phyloP scores from a whole-genome alignment of 208 protist species.

The Balamuthia mandrillaris region DNA sequence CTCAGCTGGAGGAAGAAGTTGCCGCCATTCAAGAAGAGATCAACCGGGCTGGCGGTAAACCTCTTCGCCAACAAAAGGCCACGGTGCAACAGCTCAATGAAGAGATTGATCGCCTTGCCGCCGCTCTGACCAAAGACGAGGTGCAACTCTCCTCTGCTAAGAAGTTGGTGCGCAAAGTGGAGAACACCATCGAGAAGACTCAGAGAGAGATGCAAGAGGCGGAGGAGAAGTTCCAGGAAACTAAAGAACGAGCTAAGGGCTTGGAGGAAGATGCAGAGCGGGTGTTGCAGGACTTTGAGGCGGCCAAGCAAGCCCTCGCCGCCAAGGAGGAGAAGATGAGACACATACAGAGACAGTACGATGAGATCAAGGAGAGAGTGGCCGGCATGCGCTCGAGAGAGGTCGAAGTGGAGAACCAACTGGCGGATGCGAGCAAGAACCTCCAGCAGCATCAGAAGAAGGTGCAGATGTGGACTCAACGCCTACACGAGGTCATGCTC shows the following conservation, averaged over 20 bases:
- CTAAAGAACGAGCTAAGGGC: too few species aligned
- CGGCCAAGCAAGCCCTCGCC: too few species aligned
- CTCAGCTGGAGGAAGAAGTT: conserved; percentile 72
- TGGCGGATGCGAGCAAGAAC: conserved; percentile 69
- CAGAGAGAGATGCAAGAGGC: background rate
- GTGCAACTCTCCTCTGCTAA: conserved; percentile 47
- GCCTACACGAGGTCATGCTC: conserved; percentile 70
- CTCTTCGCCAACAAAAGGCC: conserved; percentile 52
- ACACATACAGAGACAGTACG: conserved; percentile 17
- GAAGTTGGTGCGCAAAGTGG: conserved; percentile 21
- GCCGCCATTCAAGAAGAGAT: conserved; percentile 75
- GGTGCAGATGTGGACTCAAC: conserved; percentile 1
- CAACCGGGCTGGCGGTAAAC: conserved; percentile 58
- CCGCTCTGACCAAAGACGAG: conserved; percentile 45
- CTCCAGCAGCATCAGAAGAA: background rate
- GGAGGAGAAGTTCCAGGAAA: background rate
- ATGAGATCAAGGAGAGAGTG: conserved; percentile 42
- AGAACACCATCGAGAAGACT: background rate
- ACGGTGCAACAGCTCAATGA: conserved; percentile 43
- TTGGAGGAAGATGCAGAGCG: too few species aligned
- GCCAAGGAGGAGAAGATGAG: conserved; percentile 57
- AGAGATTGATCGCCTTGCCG: conserved; percentile 37
- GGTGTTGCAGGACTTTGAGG: too few species aligned
- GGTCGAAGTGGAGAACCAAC: conserved; percentile 47
- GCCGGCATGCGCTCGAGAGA: background rate